Evolutionary conservation across 495 filamentous ascomycete genomes (phyloP).

Genomic region (Annulohypoxylon bovei): DNA sequence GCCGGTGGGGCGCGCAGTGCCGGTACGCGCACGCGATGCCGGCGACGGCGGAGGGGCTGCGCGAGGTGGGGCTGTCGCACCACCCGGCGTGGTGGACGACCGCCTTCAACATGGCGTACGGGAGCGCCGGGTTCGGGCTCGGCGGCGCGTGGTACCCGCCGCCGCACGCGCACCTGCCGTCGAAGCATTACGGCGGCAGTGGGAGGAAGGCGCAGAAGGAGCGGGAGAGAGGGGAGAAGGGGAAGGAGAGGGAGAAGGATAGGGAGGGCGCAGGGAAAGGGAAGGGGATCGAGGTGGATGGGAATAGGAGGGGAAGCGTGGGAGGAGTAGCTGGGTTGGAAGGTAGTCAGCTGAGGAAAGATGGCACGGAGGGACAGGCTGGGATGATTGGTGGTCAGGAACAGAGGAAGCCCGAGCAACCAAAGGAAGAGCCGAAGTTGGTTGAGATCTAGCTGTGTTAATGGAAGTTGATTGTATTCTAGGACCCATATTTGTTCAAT

Average conservation of each 20-base stretch:
- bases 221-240: constrained; percentile 16
- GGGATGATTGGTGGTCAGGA: neutral
- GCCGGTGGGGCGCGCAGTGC: constrained; percentile 55
- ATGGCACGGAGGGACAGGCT: neutral
- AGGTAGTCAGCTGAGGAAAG: neutral
- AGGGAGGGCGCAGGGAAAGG: neutral
- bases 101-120: constrained; percentile 19
- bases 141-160: constrained; percentile 5
- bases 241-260: constrained; percentile 6
- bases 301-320: neutral
- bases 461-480: neutral
- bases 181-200: constrained; percentile 17
- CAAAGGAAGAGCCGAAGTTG: constrained; percentile 18
- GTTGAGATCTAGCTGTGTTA: constrained; percentile 22
- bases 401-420: constrained; percentile 10
- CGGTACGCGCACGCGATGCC: constrained; percentile 57
- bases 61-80: constrained; percentile 49
- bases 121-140: neutral
- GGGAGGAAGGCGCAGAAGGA: constrained; percentile 19
- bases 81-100: constrained; percentile 50
- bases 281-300: neutral
- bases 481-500: neutral
- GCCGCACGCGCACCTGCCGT: neutral
- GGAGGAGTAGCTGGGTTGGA: neutral
- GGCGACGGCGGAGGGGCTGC: constrained; percentile 45